Conservation (phyloP, 2,329 filamentous ascomycete species). For the Aspergillus sp. region DNA sequence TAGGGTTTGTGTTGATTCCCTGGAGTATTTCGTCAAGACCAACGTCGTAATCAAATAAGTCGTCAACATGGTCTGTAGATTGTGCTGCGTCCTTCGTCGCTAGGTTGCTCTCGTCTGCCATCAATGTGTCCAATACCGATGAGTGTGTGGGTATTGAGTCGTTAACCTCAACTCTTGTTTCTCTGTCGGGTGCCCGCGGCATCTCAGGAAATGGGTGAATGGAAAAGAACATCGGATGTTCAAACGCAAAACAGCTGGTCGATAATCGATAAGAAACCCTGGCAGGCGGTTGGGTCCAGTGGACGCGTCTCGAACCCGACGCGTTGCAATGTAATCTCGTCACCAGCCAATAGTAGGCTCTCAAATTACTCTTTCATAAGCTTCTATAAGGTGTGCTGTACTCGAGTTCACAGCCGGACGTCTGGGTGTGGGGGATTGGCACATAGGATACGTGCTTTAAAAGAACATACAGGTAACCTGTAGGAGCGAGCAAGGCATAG, state of each 20-base stretch:
- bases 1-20: slow-evolving; percentile 32
- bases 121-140: neutral
- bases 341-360: no score
- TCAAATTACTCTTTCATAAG: no score
- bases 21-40: slow-evolving; percentile 53
- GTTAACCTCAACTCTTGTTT: neutral
- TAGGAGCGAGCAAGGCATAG: no score
- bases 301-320: neutral
- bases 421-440: no score
- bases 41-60: slow-evolving; percentile 75
- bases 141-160: neutral
- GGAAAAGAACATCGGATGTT: neutral
- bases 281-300: no score
- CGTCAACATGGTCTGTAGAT: slow-evolving; percentile 56
- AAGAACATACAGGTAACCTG: no score
- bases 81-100: slow-evolving; percentile 12
- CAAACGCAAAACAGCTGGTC: neutral
- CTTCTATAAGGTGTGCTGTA: no score
- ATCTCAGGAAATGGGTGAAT: neutral
- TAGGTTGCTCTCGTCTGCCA: slow-evolving; percentile 15
- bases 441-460: no score
- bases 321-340: neutral
- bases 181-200: neutral
- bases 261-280: neutral
- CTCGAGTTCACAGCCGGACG: no score